These are phyloP conservation scores for Maudiozyma bulderi DNA, from an alignment of 805 yeast genomes.

Conservation along the genomic window DNA sequence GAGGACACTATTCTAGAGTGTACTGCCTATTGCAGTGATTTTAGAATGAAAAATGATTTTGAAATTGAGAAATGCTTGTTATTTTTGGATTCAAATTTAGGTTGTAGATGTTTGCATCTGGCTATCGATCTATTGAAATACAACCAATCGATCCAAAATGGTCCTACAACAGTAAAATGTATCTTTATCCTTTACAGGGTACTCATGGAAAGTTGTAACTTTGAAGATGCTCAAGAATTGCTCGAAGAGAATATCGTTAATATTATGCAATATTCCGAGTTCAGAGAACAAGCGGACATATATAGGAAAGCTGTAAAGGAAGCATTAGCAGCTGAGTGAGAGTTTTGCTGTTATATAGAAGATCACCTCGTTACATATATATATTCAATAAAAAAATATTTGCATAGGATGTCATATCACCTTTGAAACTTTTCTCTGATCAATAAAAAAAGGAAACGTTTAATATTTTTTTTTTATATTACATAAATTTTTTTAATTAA, in stretches of 20 bases:
- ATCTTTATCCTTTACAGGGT: conserved; percentile 37
- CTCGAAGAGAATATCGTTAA: conserved; percentile 4
- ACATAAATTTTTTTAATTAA: too few species aligned
- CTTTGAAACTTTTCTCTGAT: too few species aligned
- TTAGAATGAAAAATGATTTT: conserved; percentile 22
- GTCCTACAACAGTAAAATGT: conserved; percentile 38
- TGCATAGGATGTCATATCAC: too few species aligned
- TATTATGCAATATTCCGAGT: conserved; percentile 4
- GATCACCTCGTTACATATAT: too few species aligned
- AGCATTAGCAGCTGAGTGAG: too few species aligned
- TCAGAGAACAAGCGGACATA: neutral
- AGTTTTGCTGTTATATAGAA: too few species aligned
- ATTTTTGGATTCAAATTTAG: conserved; percentile 34
- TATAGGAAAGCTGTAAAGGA: too few species aligned
- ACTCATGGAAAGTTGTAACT: conserved; percentile 33
- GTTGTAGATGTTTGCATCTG: conserved; percentile 42
- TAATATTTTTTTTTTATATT: too few species aligned
- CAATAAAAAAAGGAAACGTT: too few species aligned
- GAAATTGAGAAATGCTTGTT: conserved; percentile 18
- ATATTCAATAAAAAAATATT: too few species aligned
- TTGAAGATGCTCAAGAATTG: conserved; percentile 28
- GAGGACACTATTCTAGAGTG: conserved; percentile 16
- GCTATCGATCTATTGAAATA: conserved; percentile 40
- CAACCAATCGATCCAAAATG: conserved; percentile 39
- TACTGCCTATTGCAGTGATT: conserved; percentile 19